phyloP scores from a whole-genome alignment of 2,329 filamentous ascomycete species.

The Torrubiella hemipterigena region DNA sequence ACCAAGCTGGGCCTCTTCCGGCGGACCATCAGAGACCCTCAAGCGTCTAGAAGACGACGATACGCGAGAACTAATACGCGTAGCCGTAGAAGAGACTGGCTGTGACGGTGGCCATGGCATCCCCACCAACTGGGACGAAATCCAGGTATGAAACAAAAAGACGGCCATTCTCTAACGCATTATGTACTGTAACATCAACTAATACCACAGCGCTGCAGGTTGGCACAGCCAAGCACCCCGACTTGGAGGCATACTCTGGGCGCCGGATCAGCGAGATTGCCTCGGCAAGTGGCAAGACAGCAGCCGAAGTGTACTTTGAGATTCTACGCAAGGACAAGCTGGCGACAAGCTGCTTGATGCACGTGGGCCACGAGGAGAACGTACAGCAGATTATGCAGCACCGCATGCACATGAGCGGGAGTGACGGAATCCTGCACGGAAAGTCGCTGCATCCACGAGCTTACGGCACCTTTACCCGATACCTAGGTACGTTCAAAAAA shows the following conservation, averaged over 20 bases:
- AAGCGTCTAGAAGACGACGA: conserved; percentile 9
- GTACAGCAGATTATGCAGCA: conserved; percentile 13
- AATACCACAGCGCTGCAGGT: conserved; percentile 4
- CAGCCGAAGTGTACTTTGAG: conserved; percentile 12
- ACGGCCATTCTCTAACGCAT: neutral
- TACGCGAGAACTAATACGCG: conserved; percentile 10
- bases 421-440: conserved; percentile 13
- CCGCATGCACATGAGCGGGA: conserved; percentile 13
- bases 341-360: conserved; percentile 12
- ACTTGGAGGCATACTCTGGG: conserved; percentile 9
- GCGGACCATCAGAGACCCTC: conserved; percentile 11
- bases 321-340: conserved; percentile 11
- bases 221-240: conserved; percentile 8
- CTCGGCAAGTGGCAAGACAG: conserved; percentile 2
- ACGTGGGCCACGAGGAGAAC: conserved; percentile 13
- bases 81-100: conserved; percentile 11
- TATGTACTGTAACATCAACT: neutral
- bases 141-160: conserved; percentile 8
- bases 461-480: conserved; percentile 13
- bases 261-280: conserved; percentile 10
- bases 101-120: conserved; percentile 15
- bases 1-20: conserved; percentile 13
- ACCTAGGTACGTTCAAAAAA: conserved; percentile 10
- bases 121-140: conserved; percentile 14
- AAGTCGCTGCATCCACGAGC: conserved; percentile 12